Percentiles rank a stretch among this genome's conserved stretches.
phyloP scores from a whole-genome alignment of 2,329 filamentous ascomycete genomes.

The Raffaelea albimanens region DNA sequence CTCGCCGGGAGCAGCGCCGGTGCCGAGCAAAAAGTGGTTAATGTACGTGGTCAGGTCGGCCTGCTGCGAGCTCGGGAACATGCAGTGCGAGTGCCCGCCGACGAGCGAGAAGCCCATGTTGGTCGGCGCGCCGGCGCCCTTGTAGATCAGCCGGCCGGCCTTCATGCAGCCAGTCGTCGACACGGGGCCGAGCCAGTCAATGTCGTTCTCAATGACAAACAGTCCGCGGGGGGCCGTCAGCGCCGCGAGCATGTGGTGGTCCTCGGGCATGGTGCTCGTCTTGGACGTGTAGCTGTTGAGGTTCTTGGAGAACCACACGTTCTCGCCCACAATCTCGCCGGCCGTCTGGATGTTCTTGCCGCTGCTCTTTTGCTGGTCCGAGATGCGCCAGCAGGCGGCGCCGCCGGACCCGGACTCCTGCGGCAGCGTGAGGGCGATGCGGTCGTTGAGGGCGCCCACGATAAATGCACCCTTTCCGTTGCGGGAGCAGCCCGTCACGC shows the following conservation, averaged over 20 bases:
- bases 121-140: constrained; percentile 40
- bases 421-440: constrained; percentile 51
- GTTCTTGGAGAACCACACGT: constrained; percentile 51
- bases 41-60: constrained; percentile 44
- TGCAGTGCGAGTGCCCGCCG: constrained; percentile 45
- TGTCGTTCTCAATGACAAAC: constrained; percentile 47
- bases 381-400: constrained; percentile 51
- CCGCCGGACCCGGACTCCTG: constrained; percentile 55
- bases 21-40: constrained; percentile 40
- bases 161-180: constrained; percentile 50
- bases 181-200: constrained; percentile 49
- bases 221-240: constrained; percentile 47
- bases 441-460: constrained; percentile 47
- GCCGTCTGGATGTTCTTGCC: constrained; percentile 53
- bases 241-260: constrained; percentile 49
- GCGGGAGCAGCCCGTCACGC: constrained; percentile 54
- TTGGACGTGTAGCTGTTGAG: constrained; percentile 42
- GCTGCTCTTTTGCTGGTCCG: constrained; percentile 35
- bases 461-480: constrained; percentile 56
- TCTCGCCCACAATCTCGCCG: constrained; percentile 30
- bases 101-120: constrained; percentile 50
- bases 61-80: constrained; percentile 43
- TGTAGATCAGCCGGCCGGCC: constrained; percentile 42
- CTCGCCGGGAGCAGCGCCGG: constrained; percentile 21
- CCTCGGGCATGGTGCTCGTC: constrained; percentile 38